A percentile compares a stretch with the other conserved stretches of the same genome.
Conservation (phyloP, 257 asterid genomes). For the Nicotiana attenuata region DNA sequence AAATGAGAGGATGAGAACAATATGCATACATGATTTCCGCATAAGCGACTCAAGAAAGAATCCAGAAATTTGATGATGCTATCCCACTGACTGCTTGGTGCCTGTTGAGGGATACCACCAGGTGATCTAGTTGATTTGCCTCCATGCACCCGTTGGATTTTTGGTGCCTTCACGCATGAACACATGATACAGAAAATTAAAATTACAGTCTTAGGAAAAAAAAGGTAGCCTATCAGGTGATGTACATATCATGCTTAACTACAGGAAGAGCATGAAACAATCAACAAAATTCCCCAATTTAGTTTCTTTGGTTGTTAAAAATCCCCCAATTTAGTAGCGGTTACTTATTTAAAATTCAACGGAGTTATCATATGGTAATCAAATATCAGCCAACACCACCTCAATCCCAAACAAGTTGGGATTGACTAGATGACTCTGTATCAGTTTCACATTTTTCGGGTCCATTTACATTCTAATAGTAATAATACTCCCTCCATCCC, state of each 20-base stretch:
- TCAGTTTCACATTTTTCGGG: neutral
- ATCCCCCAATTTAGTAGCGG: neutral
- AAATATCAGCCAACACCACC: neutral
- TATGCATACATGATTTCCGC: slow-evolving; percentile 59
- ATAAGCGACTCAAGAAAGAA: slow-evolving; percentile 69
- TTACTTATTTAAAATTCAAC: neutral
- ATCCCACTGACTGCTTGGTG: slow-evolving; percentile 89
- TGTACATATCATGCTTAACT: neutral
- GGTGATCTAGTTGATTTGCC: slow-evolving; percentile 94
- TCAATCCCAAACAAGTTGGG: neutral
- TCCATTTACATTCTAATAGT: neutral
- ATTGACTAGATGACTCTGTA: neutral
- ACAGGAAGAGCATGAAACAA: neutral
- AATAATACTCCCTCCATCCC: neutral
- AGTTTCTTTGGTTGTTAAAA: neutral
- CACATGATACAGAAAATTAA: neutral
- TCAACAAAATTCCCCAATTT: neutral
- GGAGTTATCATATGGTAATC: neutral
- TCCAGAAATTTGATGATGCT: slow-evolving; percentile 91
- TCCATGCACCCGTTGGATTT: slow-evolving; percentile 89
- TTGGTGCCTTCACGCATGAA: slow-evolving; percentile 64
- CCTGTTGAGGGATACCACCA: slow-evolving; percentile 56
- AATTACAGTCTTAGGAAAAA: neutral
- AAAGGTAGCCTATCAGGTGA: neutral
- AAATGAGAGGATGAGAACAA: neutral